Evolutionary conservation across 352 stramenopile species (phyloP).

Genomic region (Phytophthora idaei): DNA sequence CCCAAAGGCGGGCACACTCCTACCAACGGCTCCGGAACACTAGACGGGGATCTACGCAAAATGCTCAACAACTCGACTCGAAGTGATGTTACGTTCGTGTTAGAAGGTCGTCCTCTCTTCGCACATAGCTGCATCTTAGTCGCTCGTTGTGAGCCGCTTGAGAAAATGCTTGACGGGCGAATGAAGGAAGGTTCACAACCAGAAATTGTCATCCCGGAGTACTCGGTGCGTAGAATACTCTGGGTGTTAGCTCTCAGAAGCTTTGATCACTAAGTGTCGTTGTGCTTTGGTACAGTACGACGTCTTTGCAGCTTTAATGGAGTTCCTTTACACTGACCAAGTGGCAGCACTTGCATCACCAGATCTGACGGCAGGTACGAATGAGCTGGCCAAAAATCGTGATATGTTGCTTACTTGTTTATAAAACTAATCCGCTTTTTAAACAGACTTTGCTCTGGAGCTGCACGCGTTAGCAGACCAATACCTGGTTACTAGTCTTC

Average conservation of each 20-base stretch:
- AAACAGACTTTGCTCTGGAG: constrained; percentile 80
- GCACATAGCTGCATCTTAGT: constrained; percentile 90
- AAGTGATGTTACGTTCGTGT: constrained; percentile 86
- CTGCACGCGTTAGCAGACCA: constrained; percentile 86
- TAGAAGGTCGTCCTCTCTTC: constrained; percentile 70
- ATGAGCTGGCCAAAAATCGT: background rate
- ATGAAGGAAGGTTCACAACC: constrained; percentile 80
- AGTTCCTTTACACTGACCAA: constrained; percentile 91
- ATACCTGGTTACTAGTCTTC: constrained; percentile 75
- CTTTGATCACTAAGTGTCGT: constrained; percentile 4
- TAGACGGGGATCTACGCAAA: constrained; percentile 74
- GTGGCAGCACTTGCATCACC: constrained; percentile 46
- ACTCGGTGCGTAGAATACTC: constrained; percentile 49
- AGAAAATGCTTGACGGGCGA: constrained; percentile 89
- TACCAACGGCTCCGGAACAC: constrained; percentile 33
- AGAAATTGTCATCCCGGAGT: constrained; percentile 78
- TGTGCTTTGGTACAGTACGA: constrained; percentile 52
- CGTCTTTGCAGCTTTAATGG: constrained; percentile 83
- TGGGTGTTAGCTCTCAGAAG: constrained; percentile 4
- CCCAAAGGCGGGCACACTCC: constrained; percentile 15
- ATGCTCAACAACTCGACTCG: constrained; percentile 86
- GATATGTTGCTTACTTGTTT: background rate
- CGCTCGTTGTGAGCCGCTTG: constrained; percentile 88
- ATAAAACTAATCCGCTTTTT: background rate
- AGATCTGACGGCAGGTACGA: constrained; percentile 50